These are phyloP conservation scores for Combretum micranthum DNA, from an alignment of 345 rosid species.

Conservation along the genomic window DNA sequence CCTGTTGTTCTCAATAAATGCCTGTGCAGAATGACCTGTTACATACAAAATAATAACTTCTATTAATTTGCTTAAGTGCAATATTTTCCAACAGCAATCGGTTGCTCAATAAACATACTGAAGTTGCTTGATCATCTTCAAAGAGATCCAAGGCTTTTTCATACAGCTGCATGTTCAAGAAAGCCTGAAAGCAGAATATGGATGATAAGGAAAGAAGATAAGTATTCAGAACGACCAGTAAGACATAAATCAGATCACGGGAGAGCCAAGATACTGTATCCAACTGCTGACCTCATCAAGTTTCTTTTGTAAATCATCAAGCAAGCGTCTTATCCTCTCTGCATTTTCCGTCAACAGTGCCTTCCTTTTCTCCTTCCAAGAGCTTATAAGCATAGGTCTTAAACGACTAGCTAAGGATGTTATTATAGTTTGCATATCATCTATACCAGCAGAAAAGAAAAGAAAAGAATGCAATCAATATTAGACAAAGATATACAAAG, in stretches of 20 bases:
- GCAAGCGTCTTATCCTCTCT: slow-evolving; percentile 63
- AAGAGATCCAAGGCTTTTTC: slow-evolving; percentile 87
- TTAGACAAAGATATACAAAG: not conserved
- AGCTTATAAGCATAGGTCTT: slow-evolving; percentile 79
- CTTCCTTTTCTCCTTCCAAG: slow-evolving; percentile 74
- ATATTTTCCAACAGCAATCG: not conserved
- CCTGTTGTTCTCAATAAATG: slow-evolving; percentile 83
- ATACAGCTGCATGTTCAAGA: slow-evolving; percentile 82
- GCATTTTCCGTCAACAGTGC: slow-evolving; percentile 80
- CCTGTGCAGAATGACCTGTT: slow-evolving; percentile 79
- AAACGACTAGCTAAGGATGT: slow-evolving; percentile 54
- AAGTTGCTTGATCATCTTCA: slow-evolving; percentile 79
- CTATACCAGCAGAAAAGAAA: slow-evolving; percentile 49
- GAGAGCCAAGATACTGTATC: slow-evolving; percentile 2
- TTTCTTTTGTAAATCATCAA: slow-evolving; percentile 81
- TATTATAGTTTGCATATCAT: slow-evolving; percentile 49
- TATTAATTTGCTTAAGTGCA: slow-evolving; percentile 17
- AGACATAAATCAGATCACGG: not conserved
- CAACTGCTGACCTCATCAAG: slow-evolving; percentile 72
- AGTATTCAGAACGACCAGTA: not conserved
- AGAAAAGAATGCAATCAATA: slow-evolving; percentile 5
- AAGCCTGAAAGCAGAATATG: slow-evolving; percentile 47
- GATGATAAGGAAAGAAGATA: too few relatives aligned
- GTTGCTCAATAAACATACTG: slow-evolving; percentile 48
- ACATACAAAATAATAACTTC: slow-evolving; percentile 12